Evolutionary conservation across 2,329 filamentous ascomycete genomes (phyloP), one percentile per base, ranked within the genome.

Genomic region (Orbilia quercus): DNA sequence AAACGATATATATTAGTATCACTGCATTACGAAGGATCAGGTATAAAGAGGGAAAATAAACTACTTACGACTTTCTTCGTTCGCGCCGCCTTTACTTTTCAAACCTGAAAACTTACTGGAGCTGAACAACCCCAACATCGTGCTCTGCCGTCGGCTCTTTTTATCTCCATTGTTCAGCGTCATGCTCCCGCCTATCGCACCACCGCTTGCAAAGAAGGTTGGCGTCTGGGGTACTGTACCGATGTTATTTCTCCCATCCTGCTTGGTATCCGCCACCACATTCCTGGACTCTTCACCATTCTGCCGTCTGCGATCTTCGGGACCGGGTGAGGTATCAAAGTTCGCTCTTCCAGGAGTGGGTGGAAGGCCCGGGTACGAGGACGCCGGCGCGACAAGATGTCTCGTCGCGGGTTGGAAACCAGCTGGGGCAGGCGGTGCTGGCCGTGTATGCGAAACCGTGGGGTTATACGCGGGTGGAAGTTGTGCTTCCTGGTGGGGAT

Each of bases 61-160:
- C 12, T 55, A 74, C 70, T 69, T 64, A 74, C 70, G 70, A 69
- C 70, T 74, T 34, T 66, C 60, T 42, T 74, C 70, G 40, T 74
- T 44, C n/a, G 42, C 44, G 18, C 44, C 38, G 47, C 63, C 63
- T 48, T 74, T 74, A 9, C 62, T 44, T 54, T 73, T 73, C 34
- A 69, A 50, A 3, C 63, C 48, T 36, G 70, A 65, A 54, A 67
- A 69, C 42, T 74, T 74, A 40, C 55, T 67, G 53, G 55, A 63
- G 70, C 70, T 74, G 36, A 74, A 74, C 28, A 74, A 57, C 57
- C 70, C 70, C 70, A 74, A 63, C 70, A 74, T 74, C 6, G 70
- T 65, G 51, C 70, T 74, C 54, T 74, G 59, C 44, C 70, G 54
- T 58, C 54, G 64, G 48, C 55, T 63, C 70, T 74, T 74, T 58